A percentile compares a stretch with the other conserved stretches of the same genome.
These are phyloP conservation scores for Sarocladiaceae sp. DNA, from an alignment of 2,329 filamentous ascomycete species.

Conservation along the genomic window DNA sequence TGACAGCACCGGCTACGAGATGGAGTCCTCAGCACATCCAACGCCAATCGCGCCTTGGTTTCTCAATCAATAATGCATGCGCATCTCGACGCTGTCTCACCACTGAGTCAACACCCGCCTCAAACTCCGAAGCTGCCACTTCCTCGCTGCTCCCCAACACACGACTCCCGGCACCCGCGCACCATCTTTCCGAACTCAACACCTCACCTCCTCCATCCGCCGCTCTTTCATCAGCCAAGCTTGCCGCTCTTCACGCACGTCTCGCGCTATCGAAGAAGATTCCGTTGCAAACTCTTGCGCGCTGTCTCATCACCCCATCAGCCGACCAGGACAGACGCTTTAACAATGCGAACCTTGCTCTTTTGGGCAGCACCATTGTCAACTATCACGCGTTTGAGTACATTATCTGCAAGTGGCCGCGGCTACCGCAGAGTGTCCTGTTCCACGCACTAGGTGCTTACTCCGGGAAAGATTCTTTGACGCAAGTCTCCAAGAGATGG, in stretches of 20 bases:
- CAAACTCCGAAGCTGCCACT: slow-evolving; percentile 46
- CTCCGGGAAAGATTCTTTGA: slow-evolving; percentile 69
- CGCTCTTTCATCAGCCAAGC: slow-evolving; percentile 75
- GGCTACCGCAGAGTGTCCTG: slow-evolving; percentile 82
- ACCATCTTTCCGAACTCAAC: slow-evolving; percentile 36
- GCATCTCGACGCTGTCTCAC: background rate
- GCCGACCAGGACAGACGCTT: slow-evolving; percentile 76
- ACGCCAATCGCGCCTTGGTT: background rate
- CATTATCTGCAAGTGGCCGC: slow-evolving; percentile 83
- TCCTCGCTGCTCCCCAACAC: slow-evolving; percentile 95
- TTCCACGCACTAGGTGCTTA: slow-evolving; percentile 85
- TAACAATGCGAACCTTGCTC: slow-evolving; percentile 83
- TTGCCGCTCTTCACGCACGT: slow-evolving; percentile 87
- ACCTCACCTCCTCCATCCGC: slow-evolving; percentile 66
- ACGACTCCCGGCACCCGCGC: slow-evolving; percentile 76
- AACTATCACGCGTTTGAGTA: slow-evolving; percentile 87
- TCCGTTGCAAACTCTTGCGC: slow-evolving; percentile 79
- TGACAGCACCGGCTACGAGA: slow-evolving; percentile 25
- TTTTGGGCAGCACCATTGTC: slow-evolving; percentile 77
- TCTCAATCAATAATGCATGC: slow-evolving; percentile 1
- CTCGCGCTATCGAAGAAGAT: slow-evolving; percentile 77
- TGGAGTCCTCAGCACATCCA: slow-evolving; percentile 16
- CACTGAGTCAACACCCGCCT: slow-evolving; percentile 33
- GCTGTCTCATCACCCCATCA: slow-evolving; percentile 79
- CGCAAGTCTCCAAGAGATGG: slow-evolving; percentile 77